Conservation (phyloP, 331 rosid genomes). For the Arachis monticola region DNA sequence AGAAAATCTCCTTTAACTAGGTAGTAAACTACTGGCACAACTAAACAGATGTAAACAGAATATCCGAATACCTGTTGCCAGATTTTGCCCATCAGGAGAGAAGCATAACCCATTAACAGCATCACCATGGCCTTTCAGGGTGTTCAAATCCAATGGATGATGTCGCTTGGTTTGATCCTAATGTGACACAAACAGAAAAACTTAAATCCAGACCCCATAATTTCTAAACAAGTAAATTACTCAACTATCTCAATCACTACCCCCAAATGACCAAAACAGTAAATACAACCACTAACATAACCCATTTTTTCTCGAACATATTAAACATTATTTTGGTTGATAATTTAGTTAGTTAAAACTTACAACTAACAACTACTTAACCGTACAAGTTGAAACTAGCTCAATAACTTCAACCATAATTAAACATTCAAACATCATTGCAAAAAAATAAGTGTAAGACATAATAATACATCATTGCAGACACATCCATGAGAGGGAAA, state of each 20-base stretch:
- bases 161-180: slow-evolving; percentile 88
- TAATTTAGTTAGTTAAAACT: not conserved
- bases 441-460: not conserved
- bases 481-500: not conserved
- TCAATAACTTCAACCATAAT: not conserved
- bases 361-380: no score
- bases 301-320: not conserved
- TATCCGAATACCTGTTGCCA: slow-evolving; percentile 73
- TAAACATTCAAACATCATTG: not conserved
- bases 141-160: slow-evolving; percentile 94
- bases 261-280: slow-evolving; percentile 37
- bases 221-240: not conserved
- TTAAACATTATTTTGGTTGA: not conserved
- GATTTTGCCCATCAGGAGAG: slow-evolving; percentile 71
- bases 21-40: not conserved
- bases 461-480: not conserved
- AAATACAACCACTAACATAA: not conserved
- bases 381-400: not conserved
- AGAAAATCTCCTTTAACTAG: slow-evolving; percentile 8
- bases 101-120: slow-evolving; percentile 81
- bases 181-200: slow-evolving; percentile 24
- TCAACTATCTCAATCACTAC: slow-evolving; percentile 19
- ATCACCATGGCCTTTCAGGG: slow-evolving; percentile 97
- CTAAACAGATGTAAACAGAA: slow-evolving; percentile 52
- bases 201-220: not conserved